phyloP scores from a whole-genome alignment of 1,139 yeast species.

The Yamadazyma membranifaciens region DNA sequence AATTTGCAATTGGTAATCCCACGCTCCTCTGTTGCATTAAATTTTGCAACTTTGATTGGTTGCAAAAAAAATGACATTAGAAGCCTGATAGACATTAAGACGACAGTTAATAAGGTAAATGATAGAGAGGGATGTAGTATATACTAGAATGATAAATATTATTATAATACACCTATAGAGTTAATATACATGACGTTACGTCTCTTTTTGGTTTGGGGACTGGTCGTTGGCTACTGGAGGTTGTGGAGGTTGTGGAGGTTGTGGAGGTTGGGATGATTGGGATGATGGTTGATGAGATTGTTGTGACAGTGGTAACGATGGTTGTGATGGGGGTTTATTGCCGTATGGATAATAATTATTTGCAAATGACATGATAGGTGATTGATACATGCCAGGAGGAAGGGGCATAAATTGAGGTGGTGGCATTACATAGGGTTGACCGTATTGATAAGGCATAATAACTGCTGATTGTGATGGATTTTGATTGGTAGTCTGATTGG shows the following conservation, averaged over 20 bases:
- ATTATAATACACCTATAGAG: no score
- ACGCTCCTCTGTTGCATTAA: neutral
- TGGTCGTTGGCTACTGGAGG: no score
- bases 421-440: neutral
- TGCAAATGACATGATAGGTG: constrained; percentile 9
- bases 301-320: neutral
- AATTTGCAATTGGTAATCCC: constrained; percentile 2
- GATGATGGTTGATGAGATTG: neutral
- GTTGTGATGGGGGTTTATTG: neutral
- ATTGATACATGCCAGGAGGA: constrained; percentile 1
- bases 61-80: no score
- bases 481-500: neutral
- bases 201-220: neutral
- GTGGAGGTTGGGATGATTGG: neutral
- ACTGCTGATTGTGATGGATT: neutral
- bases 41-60: constrained; percentile 1
- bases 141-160: no score
- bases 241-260: neutral
- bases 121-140: no score
- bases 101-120: no score
- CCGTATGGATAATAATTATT: constrained; percentile 5
- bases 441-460: neutral
- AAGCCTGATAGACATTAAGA: no score
- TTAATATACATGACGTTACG: neutral
- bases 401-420: constrained; percentile 1